A percentile compares a stretch with the other conserved stretches of the same genome.
These are phyloP conservation scores for Herpetomonas samuelpessoai DNA, from an alignment of 208 protist species.

Conservation along the genomic window DNA sequence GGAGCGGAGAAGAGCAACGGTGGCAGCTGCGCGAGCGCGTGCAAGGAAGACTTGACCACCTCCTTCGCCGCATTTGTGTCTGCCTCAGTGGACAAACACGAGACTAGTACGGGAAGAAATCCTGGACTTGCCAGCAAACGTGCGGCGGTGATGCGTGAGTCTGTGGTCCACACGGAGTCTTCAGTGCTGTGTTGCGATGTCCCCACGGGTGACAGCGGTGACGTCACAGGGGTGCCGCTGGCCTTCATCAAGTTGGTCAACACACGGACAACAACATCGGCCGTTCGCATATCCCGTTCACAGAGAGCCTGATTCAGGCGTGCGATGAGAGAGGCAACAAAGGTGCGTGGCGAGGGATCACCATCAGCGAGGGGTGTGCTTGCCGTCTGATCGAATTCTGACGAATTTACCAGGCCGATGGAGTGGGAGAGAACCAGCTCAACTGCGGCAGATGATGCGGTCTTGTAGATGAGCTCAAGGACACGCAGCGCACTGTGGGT, in stretches of 20 bases:
- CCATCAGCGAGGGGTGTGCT: no score
- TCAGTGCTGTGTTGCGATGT: background rate
- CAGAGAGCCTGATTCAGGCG: no score
- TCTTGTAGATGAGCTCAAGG: background rate
- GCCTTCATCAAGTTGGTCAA: no score
- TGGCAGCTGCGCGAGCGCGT: background rate
- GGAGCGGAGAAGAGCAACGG: no score
- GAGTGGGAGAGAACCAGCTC: background rate
- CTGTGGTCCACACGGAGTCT: background rate
- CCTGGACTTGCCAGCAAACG: background rate
- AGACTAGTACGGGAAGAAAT: background rate
- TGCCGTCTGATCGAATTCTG: background rate
- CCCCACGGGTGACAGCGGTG: background rate
- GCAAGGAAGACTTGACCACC: background rate
- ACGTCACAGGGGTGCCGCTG: background rate
- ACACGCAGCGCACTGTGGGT: background rate
- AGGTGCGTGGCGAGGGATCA: no score
- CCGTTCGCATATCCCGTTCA: no score
- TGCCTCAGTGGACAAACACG: background rate
- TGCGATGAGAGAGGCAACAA: no score
- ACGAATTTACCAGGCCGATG: background rate
- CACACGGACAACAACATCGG: no score
- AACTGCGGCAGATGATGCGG: no score
- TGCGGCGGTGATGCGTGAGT: background rate
- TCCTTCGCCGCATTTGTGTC: background rate